These are phyloP conservation scores for Epichloe sibirici DNA, from an alignment of 2,329 filamentous ascomycete species.

Conservation along the genomic window DNA sequence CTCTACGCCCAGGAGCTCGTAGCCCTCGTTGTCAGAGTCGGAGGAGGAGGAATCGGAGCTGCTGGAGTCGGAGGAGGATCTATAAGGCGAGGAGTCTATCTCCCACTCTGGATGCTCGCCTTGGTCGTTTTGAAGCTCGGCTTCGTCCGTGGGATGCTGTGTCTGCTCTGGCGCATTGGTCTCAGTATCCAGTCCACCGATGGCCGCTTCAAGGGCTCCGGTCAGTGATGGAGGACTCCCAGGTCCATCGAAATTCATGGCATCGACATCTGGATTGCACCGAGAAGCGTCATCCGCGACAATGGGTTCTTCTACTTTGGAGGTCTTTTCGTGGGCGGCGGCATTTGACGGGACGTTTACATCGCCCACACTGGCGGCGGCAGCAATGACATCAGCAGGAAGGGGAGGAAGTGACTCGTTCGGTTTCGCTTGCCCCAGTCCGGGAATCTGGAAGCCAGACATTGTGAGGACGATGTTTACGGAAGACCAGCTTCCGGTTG, in stretches of 20 bases:
- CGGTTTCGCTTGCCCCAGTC: constrained; percentile 29
- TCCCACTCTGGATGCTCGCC: constrained; percentile 68
- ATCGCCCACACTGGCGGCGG: constrained; percentile 15
- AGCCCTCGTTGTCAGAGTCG: constrained; percentile 44
- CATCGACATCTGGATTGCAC: constrained; percentile 10
- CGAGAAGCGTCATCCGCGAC: neutral
- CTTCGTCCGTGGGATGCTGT: constrained; percentile 4
- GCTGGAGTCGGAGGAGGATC: constrained; percentile 50
- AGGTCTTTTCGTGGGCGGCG: neutral
- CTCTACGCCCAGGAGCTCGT: constrained; percentile 64
- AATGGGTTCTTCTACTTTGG: neutral
- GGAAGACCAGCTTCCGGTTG: neutral
- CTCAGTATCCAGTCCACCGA: constrained; percentile 22
- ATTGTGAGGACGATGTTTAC: constrained; percentile 12
- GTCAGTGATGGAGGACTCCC: constrained; percentile 27
- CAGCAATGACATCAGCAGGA: constrained; percentile 18
- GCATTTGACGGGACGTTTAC: constrained; percentile 5
- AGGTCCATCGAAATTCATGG: constrained; percentile 26
- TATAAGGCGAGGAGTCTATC: constrained; percentile 62
- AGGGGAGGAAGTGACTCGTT: constrained; percentile 29
- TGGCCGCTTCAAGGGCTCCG: constrained; percentile 30
- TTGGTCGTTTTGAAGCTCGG: constrained; percentile 20
- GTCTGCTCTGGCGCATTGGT: constrained; percentile 7
- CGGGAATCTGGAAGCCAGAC: constrained; percentile 32
- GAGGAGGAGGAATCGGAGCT: constrained; percentile 48